These are phyloP conservation scores for Cokeromyces recurvatus DNA, from an alignment of 371 early-diverging fungal genomes.

Conservation along the genomic window DNA sequence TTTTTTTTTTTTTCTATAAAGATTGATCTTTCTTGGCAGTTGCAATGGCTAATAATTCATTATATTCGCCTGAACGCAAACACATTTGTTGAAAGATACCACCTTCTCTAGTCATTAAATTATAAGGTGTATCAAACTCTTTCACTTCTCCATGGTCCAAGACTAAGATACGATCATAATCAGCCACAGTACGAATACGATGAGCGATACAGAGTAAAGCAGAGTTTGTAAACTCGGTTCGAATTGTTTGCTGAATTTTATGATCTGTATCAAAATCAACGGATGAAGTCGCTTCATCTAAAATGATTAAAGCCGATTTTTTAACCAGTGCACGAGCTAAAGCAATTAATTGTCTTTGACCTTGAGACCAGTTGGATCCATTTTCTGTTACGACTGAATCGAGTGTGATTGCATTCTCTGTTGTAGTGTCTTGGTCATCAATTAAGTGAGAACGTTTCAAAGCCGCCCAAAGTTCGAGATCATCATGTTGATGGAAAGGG, in stretches of 20 bases:
- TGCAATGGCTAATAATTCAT: slow-evolving; percentile 36
- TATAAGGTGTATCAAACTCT: slow-evolving; percentile 69
- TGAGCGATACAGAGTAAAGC: slow-evolving; percentile 78
- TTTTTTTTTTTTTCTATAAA: no score
- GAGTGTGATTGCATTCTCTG: slow-evolving; percentile 46
- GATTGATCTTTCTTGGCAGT: slow-evolving; percentile 22
- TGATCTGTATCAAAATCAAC: slow-evolving; percentile 77
- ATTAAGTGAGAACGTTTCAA: slow-evolving; percentile 59
- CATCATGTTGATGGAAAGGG: slow-evolving; percentile 63
- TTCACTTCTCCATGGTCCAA: slow-evolving; percentile 76
- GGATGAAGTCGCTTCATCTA: slow-evolving; percentile 86
- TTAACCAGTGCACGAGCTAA: slow-evolving; percentile 81
- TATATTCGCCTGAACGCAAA: slow-evolving; percentile 62
- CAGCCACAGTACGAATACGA: slow-evolving; percentile 84
- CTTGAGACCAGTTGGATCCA: slow-evolving; percentile 82
- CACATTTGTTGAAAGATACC: slow-evolving; percentile 63
- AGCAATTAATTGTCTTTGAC: slow-evolving; percentile 86
- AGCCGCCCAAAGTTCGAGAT: slow-evolving; percentile 75
- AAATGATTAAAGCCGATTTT: slow-evolving; percentile 67
- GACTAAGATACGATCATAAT: slow-evolving; percentile 84
- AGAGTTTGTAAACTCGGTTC: slow-evolving; percentile 60
- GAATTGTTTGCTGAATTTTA: slow-evolving; percentile 77
- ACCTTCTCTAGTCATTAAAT: slow-evolving; percentile 48
- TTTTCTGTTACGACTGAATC: slow-evolving; percentile 63
- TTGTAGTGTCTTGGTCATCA: slow-evolving; percentile 37